Evolutionary conservation across 176 grass and related monocot species (phyloP).

Genomic region (Alloteropsis semialata): DNA sequence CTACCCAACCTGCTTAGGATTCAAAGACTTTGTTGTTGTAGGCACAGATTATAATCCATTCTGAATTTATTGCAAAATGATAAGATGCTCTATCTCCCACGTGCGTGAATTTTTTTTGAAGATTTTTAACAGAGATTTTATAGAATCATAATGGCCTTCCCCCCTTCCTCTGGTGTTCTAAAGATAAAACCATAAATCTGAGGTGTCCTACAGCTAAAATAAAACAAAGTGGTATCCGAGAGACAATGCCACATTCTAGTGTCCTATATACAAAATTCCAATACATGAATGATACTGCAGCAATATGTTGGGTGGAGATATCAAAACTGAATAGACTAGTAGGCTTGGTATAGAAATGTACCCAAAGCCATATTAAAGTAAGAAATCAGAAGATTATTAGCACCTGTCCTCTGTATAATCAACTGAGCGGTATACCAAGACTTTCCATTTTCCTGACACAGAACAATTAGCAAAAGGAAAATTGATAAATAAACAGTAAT

Average conservation of each 20-base stretch:
- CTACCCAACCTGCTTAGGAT: too few relatives aligned
- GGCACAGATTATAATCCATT: background rate
- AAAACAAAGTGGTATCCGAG: background rate
- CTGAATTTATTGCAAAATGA: background rate
- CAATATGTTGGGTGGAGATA: background rate
- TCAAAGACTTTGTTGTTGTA: too few relatives aligned
- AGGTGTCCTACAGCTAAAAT: background rate
- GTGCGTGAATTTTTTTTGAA: background rate
- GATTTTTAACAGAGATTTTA: background rate
- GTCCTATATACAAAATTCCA: background rate
- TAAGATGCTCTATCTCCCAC: background rate
- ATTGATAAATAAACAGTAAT: background rate
- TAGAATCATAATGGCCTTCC: background rate
- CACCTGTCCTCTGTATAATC: constrained; percentile 26
- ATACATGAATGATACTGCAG: background rate
- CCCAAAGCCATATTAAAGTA: background rate
- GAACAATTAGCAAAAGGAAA: constrained; percentile 7
- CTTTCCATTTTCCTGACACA: constrained; percentile 34
- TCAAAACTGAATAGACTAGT: background rate
- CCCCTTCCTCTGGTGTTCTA: background rate
- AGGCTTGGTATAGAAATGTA: background rate
- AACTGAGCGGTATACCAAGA: constrained; percentile 31
- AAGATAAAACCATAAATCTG: background rate
- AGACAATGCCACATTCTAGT: background rate
- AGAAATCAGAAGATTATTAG: constrained; percentile 17